Evolutionary conservation across 768 basidiomycete genomes (phyloP).

Genomic region (Xerocomus potaroensis): DNA sequence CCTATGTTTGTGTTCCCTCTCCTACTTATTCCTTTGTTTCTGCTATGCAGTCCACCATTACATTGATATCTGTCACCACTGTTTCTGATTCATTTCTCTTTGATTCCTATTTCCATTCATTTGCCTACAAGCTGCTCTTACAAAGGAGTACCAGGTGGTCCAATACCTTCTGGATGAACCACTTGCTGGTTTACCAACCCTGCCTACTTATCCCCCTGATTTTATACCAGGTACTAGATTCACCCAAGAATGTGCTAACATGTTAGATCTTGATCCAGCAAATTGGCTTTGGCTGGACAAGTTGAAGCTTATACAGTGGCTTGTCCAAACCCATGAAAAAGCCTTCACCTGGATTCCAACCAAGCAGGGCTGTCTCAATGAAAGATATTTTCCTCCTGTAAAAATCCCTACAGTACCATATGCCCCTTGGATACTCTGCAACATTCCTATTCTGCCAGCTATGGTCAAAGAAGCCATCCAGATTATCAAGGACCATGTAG

Average conservation of each 20-base stretch:
- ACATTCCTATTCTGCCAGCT: conserved; percentile 9
- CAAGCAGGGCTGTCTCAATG: conserved; percentile 31
- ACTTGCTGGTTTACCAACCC: not conserved
- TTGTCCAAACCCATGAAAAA: not conserved
- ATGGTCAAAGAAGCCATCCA: conserved; percentile 2
- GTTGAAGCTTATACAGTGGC: not conserved
- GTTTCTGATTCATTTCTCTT: not conserved
- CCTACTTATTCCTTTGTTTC: no score
- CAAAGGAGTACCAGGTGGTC: no score
- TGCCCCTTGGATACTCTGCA: conserved; percentile 31
- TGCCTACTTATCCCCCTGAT: not conserved
- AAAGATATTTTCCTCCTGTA: conserved; percentile 32
- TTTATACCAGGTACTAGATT: not conserved
- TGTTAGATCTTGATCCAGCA: not conserved
- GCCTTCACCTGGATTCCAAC: conserved; percentile 7
- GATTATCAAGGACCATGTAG: not conserved
- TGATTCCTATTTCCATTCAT: not conserved
- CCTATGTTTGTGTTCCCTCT: no score
- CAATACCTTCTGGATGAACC: no score
- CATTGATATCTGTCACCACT: not conserved
- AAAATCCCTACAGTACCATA: conserved; percentile 33
- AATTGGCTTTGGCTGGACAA: conserved; percentile 3
- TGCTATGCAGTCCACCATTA: not conserved
- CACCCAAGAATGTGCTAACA: not conserved
- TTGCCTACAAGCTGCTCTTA: no score